A percentile compares a stretch with the other conserved stretches of the same genome.
Evolutionary conservation across 2,329 filamentous ascomycete genomes (phyloP).

Genomic region (Monosporascus sp.): DNA sequence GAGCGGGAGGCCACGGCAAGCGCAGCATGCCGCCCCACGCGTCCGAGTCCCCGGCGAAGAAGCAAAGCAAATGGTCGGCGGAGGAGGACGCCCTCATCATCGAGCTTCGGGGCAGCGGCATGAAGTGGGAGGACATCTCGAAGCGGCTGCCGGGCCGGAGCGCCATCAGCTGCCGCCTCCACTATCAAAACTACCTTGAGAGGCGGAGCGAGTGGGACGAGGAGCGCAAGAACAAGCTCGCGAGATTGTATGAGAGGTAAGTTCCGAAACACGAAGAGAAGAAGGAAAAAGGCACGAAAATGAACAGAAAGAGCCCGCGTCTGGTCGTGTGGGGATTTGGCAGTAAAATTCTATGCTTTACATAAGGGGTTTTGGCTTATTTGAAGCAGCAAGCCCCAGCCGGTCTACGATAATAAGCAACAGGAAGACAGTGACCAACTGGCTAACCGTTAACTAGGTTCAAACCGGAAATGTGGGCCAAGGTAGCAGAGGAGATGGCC

Average conservation of each 20-base stretch:
- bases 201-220: constrained; percentile 93
- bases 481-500: constrained; percentile 90
- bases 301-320: background rate
- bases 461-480: constrained; percentile 97
- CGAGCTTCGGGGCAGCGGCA: constrained; percentile 79
- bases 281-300: background rate
- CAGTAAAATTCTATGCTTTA: background rate
- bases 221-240: constrained; percentile 94
- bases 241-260: constrained; percentile 90
- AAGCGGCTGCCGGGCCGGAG: constrained; percentile 85
- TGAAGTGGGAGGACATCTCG: constrained; percentile 99
- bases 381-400: background rate
- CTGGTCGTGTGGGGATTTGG: background rate
- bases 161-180: constrained; percentile 87
- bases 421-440: background rate
- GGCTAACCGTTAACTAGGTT: constrained; percentile 56
- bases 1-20: constrained; percentile 31
- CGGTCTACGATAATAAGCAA: no score
- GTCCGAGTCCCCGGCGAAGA: constrained; percentile 72
- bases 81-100: constrained; percentile 95
- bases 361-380: background rate
- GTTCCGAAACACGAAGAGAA: constrained; percentile 21
- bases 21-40: constrained; percentile 51
- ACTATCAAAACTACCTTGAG: constrained; percentile 97
- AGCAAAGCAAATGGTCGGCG: constrained; percentile 93